Conservation (phyloP, 306 rosid genomes). For the Echinosophora koreensis region DNA sequence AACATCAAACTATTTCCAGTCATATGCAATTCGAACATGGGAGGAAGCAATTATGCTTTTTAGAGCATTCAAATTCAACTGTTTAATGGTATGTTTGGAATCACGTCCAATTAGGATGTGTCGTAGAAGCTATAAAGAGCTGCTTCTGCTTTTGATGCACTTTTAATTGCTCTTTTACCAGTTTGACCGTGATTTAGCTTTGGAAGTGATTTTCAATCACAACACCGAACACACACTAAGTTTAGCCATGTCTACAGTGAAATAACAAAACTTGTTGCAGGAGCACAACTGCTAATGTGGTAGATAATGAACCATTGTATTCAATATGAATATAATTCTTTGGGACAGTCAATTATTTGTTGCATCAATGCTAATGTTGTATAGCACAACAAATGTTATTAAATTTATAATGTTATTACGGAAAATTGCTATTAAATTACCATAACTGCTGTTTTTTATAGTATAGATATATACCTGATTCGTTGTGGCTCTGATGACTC, state of each 20-base stretch:
- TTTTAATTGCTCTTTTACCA: too few species aligned
- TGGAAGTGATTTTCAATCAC: too few species aligned
- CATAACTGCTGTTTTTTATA: background rate
- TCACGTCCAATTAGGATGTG: too few species aligned
- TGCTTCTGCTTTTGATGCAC: too few species aligned
- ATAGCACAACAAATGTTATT: background rate
- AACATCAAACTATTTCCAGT: background rate
- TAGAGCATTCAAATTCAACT: background rate
- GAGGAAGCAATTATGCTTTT: background rate
- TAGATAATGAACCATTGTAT: background rate
- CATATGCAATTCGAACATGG: background rate
- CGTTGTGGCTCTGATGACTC: conserved; percentile 79
- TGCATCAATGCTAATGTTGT: background rate
- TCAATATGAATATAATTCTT: background rate
- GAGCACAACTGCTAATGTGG: background rate
- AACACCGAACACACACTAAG: too few species aligned
- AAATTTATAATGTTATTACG: background rate
- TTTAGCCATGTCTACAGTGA: background rate
- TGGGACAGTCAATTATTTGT: background rate
- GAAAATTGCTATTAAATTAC: background rate
- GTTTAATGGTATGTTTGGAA: background rate
- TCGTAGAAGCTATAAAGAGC: too few species aligned
- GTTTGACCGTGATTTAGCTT: too few species aligned
- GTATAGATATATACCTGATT: conserved; percentile 64
- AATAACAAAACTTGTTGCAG: background rate